phyloP scores from a whole-genome alignment of 305 asterid genomes.

The Ajuga reptans region DNA sequence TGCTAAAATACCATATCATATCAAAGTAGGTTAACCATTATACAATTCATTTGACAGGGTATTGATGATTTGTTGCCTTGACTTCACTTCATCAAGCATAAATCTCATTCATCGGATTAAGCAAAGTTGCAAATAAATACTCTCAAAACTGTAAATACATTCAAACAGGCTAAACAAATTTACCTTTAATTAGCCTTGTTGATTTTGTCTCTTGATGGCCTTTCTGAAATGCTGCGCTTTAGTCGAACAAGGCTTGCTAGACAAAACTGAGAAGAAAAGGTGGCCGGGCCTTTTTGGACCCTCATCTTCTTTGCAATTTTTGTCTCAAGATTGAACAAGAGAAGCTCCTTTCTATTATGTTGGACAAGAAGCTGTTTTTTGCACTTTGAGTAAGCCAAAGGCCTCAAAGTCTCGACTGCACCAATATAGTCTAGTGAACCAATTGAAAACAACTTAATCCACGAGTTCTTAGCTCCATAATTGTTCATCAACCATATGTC shows the following conservation, averaged over 20 bases:
- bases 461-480: slow-evolving; percentile 19
- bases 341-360: slow-evolving; percentile 24
- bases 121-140: not conserved
- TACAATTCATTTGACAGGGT: no score
- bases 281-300: slow-evolving; percentile 4
- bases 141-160: not conserved
- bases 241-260: slow-evolving; percentile 26
- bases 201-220: not conserved
- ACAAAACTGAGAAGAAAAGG: slow-evolving; percentile 20
- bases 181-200: not conserved
- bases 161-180: not conserved
- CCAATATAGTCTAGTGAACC: slow-evolving; percentile 10
- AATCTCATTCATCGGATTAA: not conserved
- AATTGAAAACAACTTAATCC: slow-evolving; percentile 27
- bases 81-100: not conserved
- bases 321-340: slow-evolving; percentile 24
- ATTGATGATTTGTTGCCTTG: not conserved
- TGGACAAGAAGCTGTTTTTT: slow-evolving; percentile 22
- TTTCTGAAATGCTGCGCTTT: not conserved
- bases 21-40: not conserved
- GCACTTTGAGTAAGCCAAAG: slow-evolving; percentile 17
- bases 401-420: slow-evolving; percentile 26
- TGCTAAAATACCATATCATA: not conserved
- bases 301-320: slow-evolving; percentile 3
- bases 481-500: slow-evolving; percentile 30